Evolutionary conservation across 257 asterid genomes (phyloP).

Genomic region (Penstemon newberryi): DNA sequence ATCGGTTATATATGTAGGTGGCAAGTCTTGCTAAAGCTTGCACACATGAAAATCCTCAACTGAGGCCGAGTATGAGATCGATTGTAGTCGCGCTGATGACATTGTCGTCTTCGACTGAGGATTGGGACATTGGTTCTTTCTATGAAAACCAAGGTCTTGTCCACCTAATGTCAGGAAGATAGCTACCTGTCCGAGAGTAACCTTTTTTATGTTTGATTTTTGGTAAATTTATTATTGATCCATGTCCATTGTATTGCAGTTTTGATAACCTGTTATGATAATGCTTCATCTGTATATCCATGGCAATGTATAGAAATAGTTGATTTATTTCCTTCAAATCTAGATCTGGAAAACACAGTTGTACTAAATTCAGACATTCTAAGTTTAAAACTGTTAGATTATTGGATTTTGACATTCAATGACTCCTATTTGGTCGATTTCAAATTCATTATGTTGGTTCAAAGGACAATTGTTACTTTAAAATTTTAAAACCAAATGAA

Average conservation of each 20-base stretch:
- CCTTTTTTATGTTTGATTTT: neutral
- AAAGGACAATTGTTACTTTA: too few relatives aligned
- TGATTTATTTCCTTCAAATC: too few relatives aligned
- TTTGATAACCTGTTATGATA: neutral
- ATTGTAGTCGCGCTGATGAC: slow-evolving; percentile 93
- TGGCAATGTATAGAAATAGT: too few relatives aligned
- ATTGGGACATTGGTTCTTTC: slow-evolving; percentile 76
- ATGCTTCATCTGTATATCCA: too few relatives aligned
- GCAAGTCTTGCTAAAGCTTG: slow-evolving; percentile 82
- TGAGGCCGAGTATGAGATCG: slow-evolving; percentile 90
- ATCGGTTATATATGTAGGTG: slow-evolving; percentile 41
- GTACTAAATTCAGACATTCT: too few relatives aligned
- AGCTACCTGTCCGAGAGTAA: neutral
- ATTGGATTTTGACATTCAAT: too few relatives aligned
- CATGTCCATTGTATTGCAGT: neutral
- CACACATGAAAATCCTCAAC: slow-evolving; percentile 75
- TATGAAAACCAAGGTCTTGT: slow-evolving; percentile 66
- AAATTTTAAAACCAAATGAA: too few relatives aligned
- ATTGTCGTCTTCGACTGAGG: slow-evolving; percentile 70
- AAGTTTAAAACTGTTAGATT: too few relatives aligned
- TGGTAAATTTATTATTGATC: neutral
- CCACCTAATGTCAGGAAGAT: slow-evolving; percentile 66
- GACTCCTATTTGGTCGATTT: too few relatives aligned
- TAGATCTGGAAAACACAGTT: too few relatives aligned
- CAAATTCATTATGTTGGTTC: too few relatives aligned